These are phyloP conservation scores for Setaria viridis DNA, from an alignment of 202 grass and related monocot species.

Conservation along the genomic window DNA sequence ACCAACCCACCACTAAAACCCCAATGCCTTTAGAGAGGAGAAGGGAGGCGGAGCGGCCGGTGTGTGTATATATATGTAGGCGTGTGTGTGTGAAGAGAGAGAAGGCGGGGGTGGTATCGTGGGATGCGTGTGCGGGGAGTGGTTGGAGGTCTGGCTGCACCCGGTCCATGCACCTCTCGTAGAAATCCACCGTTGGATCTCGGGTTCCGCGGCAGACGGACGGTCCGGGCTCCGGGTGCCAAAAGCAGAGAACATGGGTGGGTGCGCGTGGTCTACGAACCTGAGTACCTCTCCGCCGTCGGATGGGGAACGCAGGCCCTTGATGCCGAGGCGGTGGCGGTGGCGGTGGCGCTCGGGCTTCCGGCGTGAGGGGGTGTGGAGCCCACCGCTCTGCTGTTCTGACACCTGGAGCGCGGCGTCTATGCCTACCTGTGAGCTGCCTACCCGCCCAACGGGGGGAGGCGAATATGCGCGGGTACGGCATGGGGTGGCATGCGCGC, in stretches of 20 bases:
- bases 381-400: constrained; percentile 16
- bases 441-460: neutral
- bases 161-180: neutral
- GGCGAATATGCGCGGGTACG: neutral
- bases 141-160: neutral
- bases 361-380: neutral
- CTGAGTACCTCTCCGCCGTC: accelerated
- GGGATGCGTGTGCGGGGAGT: neutral
- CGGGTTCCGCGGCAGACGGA: no score
- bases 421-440: neutral
- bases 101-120: neutral
- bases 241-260: accelerated
- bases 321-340: neutral
- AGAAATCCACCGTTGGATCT: neutral
- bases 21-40: constrained; percentile 11
- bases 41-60: constrained; percentile 7
- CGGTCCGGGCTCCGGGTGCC: neutral
- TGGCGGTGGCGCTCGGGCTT: constrained; percentile 32
- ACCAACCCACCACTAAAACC: constrained; percentile 44
- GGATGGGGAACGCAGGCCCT: neutral
- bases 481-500: neutral
- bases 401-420: constrained; percentile 27
- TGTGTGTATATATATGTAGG: neutral
- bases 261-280: neutral
- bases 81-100: neutral